Percentiles rank a stretch among this genome's conserved stretches.
These are phyloP conservation scores for Populus deltoides DNA, from an alignment of 345 rosid genomes.

Conservation along the genomic window DNA sequence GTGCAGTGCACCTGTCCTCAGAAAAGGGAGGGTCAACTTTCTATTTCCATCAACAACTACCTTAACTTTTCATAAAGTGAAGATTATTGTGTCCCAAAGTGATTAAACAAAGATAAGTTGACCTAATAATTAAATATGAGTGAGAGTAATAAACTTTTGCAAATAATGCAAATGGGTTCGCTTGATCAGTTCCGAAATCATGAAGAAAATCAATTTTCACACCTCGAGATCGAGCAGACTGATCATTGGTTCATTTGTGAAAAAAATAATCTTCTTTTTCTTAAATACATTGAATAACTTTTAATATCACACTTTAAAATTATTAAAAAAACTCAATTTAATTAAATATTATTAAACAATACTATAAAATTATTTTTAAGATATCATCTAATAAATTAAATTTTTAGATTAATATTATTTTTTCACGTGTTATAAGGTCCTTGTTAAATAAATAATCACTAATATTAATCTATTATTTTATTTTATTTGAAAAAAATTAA, in stretches of 20 bases:
- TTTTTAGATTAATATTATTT: too few species aligned
- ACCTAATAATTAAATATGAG: neutral
- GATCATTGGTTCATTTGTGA: neutral
- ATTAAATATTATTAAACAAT: too few species aligned
- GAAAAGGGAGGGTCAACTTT: neutral
- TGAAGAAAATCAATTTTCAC: neutral
- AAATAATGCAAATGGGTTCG: neutral
- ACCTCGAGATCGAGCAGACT: neutral
- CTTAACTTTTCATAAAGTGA: neutral
- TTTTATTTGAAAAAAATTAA: too few species aligned
- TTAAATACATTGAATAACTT: too few species aligned
- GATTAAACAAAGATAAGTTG: neutral
- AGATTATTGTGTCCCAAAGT: neutral
- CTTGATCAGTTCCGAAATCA: neutral
- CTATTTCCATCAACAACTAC: neutral
- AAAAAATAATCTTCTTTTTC: too few species aligned
- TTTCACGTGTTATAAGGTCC: too few species aligned
- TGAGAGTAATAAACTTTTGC: neutral
- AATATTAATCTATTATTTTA: too few species aligned
- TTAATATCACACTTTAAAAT: too few species aligned
- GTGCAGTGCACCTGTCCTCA: neutral
- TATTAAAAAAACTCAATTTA: too few species aligned
- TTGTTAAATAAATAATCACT: too few species aligned
- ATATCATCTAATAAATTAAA: too few species aligned
- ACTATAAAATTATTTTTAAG: too few species aligned